Conservation (phyloP, 208 protist species). For the Acanthamoeba divionensis region DNA sequence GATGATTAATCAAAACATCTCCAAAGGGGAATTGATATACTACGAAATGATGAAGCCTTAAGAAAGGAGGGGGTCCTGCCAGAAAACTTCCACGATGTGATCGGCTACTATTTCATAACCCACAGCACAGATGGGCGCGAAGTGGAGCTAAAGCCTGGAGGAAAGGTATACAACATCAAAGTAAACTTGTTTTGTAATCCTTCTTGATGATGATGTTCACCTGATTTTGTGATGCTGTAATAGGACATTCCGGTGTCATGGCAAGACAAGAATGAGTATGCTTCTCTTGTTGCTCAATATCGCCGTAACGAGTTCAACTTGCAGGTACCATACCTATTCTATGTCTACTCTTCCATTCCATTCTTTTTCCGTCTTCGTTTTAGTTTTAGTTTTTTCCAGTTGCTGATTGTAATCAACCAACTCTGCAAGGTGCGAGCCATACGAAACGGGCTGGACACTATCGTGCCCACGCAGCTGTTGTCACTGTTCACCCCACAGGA, state of each 20-base stretch:
- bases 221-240: background rate
- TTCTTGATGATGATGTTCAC: background rate
- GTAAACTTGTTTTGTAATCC: background rate
- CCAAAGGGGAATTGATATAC: background rate
- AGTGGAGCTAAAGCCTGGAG: constrained; percentile 52
- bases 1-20: too few relatives aligned
- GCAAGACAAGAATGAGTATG: background rate
- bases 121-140: constrained; percentile 15
- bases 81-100: constrained; percentile 33
- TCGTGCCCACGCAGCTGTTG: constrained; percentile 60
- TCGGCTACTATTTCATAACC: constrained; percentile 41
- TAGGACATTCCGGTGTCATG: background rate
- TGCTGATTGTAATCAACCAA: too few relatives aligned
- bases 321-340: too few relatives aligned
- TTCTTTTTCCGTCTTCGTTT: too few relatives aligned
- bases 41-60: background rate
- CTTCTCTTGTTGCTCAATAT: background rate
- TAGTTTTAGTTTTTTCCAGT: too few relatives aligned
- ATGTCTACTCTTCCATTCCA: too few relatives aligned
- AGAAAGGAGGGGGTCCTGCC: background rate
- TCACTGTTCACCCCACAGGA: constrained; percentile 65
- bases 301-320: background rate
- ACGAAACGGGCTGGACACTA: background rate
- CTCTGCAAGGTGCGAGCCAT: too few relatives aligned
- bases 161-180: background rate